These are phyloP conservation scores for Colletotrichum sp. DNA, from an alignment of 2,329 filamentous ascomycete genomes.

Conservation along the genomic window DNA sequence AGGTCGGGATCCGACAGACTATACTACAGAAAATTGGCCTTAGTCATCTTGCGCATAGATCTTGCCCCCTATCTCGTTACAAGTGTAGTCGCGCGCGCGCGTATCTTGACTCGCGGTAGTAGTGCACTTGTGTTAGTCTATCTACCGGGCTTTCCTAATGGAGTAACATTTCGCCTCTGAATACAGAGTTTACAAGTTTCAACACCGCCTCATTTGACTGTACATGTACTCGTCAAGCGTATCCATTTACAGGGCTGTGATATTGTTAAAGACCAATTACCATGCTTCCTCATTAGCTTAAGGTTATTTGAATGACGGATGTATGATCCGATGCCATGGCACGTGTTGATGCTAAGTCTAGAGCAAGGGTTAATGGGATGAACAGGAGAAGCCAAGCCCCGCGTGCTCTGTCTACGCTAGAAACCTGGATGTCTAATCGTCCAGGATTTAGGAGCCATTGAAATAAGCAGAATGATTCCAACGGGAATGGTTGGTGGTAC, in stretches of 20 bases:
- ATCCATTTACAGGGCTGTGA: not conserved
- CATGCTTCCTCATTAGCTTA: not conserved
- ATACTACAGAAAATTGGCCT: not conserved
- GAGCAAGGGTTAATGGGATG: not conserved
- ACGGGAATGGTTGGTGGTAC: not conserved
- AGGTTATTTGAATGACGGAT: not conserved
- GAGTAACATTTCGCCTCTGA: not conserved
- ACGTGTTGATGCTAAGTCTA: not conserved
- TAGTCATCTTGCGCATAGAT: not conserved
- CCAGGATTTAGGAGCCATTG: not conserved
- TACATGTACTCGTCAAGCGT: not conserved
- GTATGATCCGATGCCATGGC: not conserved
- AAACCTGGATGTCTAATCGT: not conserved
- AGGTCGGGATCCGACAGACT: not conserved
- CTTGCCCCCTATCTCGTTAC: not conserved
- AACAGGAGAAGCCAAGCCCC: not conserved
- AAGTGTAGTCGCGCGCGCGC: not conserved
- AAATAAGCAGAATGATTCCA: not conserved
- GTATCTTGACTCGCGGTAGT: not conserved
- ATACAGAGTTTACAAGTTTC: not conserved
- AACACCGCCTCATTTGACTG: not conserved
- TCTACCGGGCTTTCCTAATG: not conserved
- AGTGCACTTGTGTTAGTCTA: not conserved
- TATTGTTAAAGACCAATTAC: not conserved
- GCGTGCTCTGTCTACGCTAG: not conserved